Percentiles rank a stretch among this genome's conserved stretches.
Conservation (phyloP, 1,284 basidiomycete species). For the Puccinia horiana region DNA sequence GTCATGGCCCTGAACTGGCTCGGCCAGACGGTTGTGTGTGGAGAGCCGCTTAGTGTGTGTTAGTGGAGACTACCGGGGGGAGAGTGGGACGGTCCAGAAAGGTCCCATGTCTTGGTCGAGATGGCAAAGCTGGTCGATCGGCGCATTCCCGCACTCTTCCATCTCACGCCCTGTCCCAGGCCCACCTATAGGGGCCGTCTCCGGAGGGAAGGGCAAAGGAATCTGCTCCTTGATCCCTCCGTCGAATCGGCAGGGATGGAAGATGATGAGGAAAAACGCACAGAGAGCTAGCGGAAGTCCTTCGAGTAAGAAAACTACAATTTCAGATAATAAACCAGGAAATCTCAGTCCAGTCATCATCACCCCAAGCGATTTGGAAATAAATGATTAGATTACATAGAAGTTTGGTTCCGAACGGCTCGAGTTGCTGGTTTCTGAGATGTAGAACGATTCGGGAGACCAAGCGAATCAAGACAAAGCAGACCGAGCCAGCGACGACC, state of each 20-base stretch:
- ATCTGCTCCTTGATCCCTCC: background rate
- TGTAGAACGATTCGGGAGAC: slow-evolving; percentile 5
- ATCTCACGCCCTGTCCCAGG: background rate
- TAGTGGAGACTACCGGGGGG: background rate
- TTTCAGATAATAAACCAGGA: background rate
- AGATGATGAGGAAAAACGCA: background rate
- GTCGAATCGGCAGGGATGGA: slow-evolving; percentile 28
- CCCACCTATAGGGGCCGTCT: background rate
- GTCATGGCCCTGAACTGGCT: background rate
- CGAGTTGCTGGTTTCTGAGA: background rate
- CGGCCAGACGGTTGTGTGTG: background rate
- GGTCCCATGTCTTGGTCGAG: background rate
- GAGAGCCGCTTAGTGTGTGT: background rate
- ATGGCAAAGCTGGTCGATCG: background rate
- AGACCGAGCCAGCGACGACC: background rate
- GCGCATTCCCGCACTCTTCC: background rate
- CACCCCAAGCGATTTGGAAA: background rate
- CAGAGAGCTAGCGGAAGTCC: slow-evolving; percentile 9
- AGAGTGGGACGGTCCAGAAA: background rate
- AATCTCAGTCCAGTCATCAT: background rate
- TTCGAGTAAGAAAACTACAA: slow-evolving; percentile 11
- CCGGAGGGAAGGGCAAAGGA: background rate
- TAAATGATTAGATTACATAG: background rate
- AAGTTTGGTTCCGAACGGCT: slow-evolving; percentile 20
- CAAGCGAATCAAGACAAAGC: background rate